Evolutionary conservation across 805 yeast genomes (phyloP), one percentile per base, ranked within the genome.

Genomic region (Saccharomyces eubayanus): DNA sequence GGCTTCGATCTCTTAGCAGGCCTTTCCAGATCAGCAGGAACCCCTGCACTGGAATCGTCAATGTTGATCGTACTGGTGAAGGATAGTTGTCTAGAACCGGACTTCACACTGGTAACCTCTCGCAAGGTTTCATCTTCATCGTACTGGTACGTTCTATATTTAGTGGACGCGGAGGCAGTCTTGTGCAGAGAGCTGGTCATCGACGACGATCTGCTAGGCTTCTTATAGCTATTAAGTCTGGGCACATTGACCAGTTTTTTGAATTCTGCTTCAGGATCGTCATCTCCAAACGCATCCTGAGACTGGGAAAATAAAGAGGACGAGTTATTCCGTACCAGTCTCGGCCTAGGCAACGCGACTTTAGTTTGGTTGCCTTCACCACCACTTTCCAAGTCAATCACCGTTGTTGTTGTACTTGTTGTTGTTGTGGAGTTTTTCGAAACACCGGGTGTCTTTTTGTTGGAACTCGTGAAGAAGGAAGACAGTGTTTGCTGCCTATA

Each of bases 271-370:
- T 62, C 65, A 6, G 61, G 62, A 55, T 67, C 65, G 31, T 62
- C 61, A 31, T 68, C 72, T 47, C 66, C 72, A 52, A 68, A 68
- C 14, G 72, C 67, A 11, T 71, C 72, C 29, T 63, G 67, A 1
- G 70, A 62, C 10, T 36, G 43, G 41, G 55, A 54, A 31, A 63
- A 61, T 16, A 62, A 31, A 47, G 57, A 53, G 20, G 57, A 55
- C 28, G 55, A 36, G 10, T 36, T 36, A 6, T 36, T 36, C 43
- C 43, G 43, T 36, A 36, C 10, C 4, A 36, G 16, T 16, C 21
- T 36, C 8, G 43, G 43, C 21, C 43, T 36, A 36, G 43, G 21
- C 5, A 24, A 12, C 4, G 9, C 43, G 9, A 16, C 20, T 9
- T 8, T 16, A 2, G 11, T n/a, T 2, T 8, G 43, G 24, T 10